Evolutionary conservation across 148 eudicot species (phyloP).

Genomic region (Fagopyrum homotropicum): DNA sequence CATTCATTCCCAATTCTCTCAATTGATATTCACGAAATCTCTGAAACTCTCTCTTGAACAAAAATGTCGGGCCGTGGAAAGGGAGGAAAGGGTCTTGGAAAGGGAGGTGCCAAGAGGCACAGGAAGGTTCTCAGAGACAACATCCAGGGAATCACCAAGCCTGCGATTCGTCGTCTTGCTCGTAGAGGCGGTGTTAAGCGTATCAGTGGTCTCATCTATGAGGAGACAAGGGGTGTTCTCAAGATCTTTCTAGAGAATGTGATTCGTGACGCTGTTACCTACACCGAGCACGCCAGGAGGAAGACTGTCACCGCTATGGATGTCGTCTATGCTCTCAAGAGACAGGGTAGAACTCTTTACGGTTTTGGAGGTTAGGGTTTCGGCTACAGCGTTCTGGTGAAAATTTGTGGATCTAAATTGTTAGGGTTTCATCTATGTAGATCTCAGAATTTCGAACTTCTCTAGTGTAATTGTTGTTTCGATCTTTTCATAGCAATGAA

Average conservation of each 20-base stretch:
- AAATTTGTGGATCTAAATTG: not conserved
- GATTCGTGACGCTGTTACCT: slow-evolving; percentile 16
- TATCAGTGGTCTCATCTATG: slow-evolving; percentile 18
- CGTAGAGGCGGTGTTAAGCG: slow-evolving; percentile 17
- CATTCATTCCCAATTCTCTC: not conserved
- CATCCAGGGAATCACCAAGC: slow-evolving; percentile 20
- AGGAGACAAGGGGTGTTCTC: slow-evolving; percentile 18
- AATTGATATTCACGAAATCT: not conserved
- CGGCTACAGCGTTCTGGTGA: not conserved
- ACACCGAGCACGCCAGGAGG: slow-evolving; percentile 21
- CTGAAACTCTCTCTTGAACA: not conserved
- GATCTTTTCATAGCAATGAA: not conserved
- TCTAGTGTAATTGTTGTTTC: not conserved
- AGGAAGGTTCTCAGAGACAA: slow-evolving; percentile 17
- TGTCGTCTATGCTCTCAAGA: slow-evolving; percentile 15
- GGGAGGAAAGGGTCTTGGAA: slow-evolving; percentile 18
- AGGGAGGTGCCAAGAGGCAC: slow-evolving; percentile 19
- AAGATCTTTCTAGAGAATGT: slow-evolving; percentile 18
- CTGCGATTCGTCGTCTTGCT: slow-evolving; percentile 16
- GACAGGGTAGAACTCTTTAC: slow-evolving; percentile 18
- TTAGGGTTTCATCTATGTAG: not conserved
- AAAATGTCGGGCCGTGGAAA: slow-evolving; percentile 18
- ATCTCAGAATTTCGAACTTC: not conserved
- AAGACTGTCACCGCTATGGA: slow-evolving; percentile 19
- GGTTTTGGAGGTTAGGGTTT: slow-evolving; percentile 16